Evolutionary conservation across 805 yeast species (phyloP).

Genomic region (Sugiyamaella valdiviana): DNA sequence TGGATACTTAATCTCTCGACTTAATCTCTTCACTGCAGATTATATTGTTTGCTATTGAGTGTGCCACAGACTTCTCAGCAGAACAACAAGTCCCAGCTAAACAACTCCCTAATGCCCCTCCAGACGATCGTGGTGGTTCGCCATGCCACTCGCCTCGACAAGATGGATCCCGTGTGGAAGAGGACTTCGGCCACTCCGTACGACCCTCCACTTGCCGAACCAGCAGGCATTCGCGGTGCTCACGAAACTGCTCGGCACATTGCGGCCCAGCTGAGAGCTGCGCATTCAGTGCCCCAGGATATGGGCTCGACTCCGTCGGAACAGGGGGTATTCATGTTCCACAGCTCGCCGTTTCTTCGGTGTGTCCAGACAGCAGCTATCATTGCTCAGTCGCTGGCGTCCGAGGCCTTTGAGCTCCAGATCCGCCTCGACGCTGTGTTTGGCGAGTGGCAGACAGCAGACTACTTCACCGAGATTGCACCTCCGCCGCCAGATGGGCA

Average conservation of each 20-base stretch:
- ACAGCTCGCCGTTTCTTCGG: slow-evolving; percentile 34
- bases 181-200: slow-evolving; percentile 29
- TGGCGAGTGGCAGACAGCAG: slow-evolving; percentile 37
- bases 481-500: slow-evolving; percentile 36
- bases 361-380: slow-evolving; percentile 33
- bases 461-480: slow-evolving; percentile 29
- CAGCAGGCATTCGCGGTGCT: slow-evolving; percentile 27
- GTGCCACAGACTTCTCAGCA: too few relatives aligned
- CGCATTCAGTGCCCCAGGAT: slow-evolving; percentile 8
- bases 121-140: slow-evolving; percentile 27
- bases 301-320: slow-evolving; percentile 8
- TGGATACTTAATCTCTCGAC: too few relatives aligned
- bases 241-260: slow-evolving; percentile 20
- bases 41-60: too few relatives aligned
- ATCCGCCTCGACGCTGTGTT: slow-evolving; percentile 28
- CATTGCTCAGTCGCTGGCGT: slow-evolving; percentile 22
- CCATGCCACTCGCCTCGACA: slow-evolving; percentile 33
- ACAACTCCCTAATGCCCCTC: too few relatives aligned
- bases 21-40: too few relatives aligned
- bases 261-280: slow-evolving; percentile 10
- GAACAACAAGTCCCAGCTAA: too few relatives aligned
- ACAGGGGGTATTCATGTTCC: slow-evolving; percentile 19
- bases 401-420: background rate
- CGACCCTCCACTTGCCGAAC: slow-evolving; percentile 34
- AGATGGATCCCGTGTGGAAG: slow-evolving; percentile 29